A percentile compares a stretch with the other conserved stretches of the same genome.
These are phyloP conservation scores for Lyophyllum shimeji DNA, from an alignment of 768 basidiomycete species.

Conservation along the genomic window DNA sequence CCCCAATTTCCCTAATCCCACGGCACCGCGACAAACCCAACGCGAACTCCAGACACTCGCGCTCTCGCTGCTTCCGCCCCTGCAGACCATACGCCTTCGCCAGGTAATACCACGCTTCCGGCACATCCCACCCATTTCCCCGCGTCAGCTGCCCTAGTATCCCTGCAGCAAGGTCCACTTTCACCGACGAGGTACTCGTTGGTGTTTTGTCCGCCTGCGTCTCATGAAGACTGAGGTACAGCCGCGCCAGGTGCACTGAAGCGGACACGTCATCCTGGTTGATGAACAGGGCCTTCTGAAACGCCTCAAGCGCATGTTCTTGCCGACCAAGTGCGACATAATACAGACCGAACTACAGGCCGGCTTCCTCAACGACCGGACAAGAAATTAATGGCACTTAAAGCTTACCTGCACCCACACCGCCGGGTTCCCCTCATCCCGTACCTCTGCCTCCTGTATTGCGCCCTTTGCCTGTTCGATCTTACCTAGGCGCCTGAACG, in stretches of 20 bases:
- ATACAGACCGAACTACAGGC: constrained; percentile 70
- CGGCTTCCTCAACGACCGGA: background rate
- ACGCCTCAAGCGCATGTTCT: constrained; percentile 67
- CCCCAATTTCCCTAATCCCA: constrained; percentile 18
- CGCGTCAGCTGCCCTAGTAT: constrained; percentile 75
- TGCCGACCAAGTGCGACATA: constrained; percentile 57
- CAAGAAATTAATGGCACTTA: background rate
- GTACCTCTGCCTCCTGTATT: constrained; percentile 92
- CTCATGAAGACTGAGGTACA: constrained; percentile 52
- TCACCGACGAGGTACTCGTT: constrained; percentile 2
- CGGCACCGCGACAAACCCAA: constrained; percentile 14
- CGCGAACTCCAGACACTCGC: constrained; percentile 17
- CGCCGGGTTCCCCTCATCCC: constrained; percentile 80
- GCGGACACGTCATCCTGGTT: constrained; percentile 77
- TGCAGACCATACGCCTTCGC: constrained; percentile 72
- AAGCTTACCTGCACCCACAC: constrained; percentile 89
- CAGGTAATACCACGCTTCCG: constrained; percentile 94
- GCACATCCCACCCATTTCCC: constrained; percentile 84
- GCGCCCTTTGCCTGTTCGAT: constrained; percentile 88
- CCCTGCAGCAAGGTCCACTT: constrained; percentile 81
- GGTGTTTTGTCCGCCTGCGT: constrained; percentile 28
- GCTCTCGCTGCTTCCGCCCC: constrained; percentile 18
- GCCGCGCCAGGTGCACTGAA: constrained; percentile 71
- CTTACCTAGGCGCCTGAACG: constrained; percentile 86
- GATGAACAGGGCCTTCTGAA: constrained; percentile 90